Conservation (phyloP, 805 yeast species). For the Lachancea cidri region DNA sequence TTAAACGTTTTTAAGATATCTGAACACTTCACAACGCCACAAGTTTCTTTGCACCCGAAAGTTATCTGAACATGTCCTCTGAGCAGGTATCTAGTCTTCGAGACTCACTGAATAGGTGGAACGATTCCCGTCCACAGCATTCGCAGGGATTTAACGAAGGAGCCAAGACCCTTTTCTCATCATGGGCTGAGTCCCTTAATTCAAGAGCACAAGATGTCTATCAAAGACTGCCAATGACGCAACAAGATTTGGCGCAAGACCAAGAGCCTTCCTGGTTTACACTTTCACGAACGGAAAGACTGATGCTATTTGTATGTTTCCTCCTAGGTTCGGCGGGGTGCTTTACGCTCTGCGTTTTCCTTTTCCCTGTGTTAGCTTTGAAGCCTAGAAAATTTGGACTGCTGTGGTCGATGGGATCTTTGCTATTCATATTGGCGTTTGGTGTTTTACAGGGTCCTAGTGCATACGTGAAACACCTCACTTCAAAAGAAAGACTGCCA, state of each 20-base stretch:
- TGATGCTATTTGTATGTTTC: conserved; percentile 72
- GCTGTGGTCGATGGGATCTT: conserved; percentile 86
- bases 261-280: conserved; percentile 75
- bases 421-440: conserved; percentile 81
- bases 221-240: conserved; percentile 58
- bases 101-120: conserved; percentile 39
- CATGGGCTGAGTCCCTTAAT: conserved; percentile 37
- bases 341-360: conserved; percentile 71
- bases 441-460: conserved; percentile 91
- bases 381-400: conserved; percentile 89
- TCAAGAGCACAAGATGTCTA: conserved; percentile 51
- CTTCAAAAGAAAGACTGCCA: conserved; percentile 69
- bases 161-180: conserved; percentile 35
- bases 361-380: conserved; percentile 84
- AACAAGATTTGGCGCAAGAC: conserved; percentile 41
- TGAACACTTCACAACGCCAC: too few species aligned
- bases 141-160: conserved; percentile 29
- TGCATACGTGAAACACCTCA: conserved; percentile 67
- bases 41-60: too few species aligned
- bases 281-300: conserved; percentile 71
- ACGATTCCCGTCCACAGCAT: conserved; percentile 25
- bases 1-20: neutral
- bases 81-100: conserved; percentile 28
- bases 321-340: conserved; percentile 73
- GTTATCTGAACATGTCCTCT: conserved; percentile 3